Conservation (phyloP, 2,329 filamentous ascomycete species). For the Phoma herbarum region DNA sequence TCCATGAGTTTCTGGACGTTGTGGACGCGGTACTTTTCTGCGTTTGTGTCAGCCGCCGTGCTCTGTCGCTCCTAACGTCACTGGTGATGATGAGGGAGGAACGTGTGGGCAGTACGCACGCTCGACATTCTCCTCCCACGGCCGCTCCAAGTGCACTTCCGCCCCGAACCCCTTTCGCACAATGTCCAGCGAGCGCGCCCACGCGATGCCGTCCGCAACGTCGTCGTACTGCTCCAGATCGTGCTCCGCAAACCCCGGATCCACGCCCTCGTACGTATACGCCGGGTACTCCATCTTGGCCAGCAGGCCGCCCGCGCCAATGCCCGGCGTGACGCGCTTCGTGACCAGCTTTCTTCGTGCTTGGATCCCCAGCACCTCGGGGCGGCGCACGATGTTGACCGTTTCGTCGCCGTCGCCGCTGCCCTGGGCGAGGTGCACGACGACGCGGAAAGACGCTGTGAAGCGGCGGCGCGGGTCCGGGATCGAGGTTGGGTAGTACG, state of each 20-base stretch:
- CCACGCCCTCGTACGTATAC: slow-evolving; percentile 64
- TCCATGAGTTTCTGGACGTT: slow-evolving; percentile 50
- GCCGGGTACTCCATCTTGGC: slow-evolving; percentile 55
- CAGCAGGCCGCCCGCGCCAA: slow-evolving; percentile 59
- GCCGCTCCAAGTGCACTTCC: slow-evolving; percentile 56
- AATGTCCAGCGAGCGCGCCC: slow-evolving; percentile 69
- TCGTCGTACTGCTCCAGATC: slow-evolving; percentile 73
- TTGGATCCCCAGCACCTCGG: slow-evolving; percentile 63
- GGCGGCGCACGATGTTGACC: slow-evolving; percentile 59
- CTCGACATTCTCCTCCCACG: slow-evolving; percentile 55
- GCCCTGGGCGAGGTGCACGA: slow-evolving; percentile 65
- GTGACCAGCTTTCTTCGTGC: slow-evolving; percentile 59
- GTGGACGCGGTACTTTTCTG: slow-evolving; percentile 47
- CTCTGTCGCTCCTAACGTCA: no score
- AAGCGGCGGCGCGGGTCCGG: slow-evolving; percentile 60
- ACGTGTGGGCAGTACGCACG: slow-evolving; percentile 2
- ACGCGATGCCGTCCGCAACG: slow-evolving; percentile 71
- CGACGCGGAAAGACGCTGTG: slow-evolving; percentile 56
- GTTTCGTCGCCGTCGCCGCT: slow-evolving; percentile 48
- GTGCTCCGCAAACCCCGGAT: slow-evolving; percentile 75
- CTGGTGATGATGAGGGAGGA: background rate
- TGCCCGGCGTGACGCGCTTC: slow-evolving; percentile 60
- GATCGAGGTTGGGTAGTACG: slow-evolving; percentile 69
- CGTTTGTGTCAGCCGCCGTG: background rate
- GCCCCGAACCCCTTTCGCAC: slow-evolving; percentile 68